phyloP scores from a whole-genome alignment of 495 filamentous ascomycete species.

The Podospora tetraspora region DNA sequence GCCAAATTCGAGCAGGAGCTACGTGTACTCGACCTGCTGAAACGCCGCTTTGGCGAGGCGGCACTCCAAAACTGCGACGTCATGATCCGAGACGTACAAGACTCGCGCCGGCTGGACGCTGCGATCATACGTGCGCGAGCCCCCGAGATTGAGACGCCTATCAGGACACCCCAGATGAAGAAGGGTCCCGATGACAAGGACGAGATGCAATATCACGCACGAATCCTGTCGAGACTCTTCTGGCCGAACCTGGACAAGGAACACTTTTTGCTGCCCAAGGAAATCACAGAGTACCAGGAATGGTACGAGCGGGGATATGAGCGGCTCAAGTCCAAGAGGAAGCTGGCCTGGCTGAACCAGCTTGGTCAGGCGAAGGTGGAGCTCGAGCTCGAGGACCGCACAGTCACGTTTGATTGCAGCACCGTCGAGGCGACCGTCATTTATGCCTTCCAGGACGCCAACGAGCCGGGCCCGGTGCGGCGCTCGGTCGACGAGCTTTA shows the following conservation, averaged over 20 bases:
- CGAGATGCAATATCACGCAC: slow-evolving; percentile 54
- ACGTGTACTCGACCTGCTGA: slow-evolving; percentile 77
- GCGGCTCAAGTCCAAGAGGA: slow-evolving; percentile 69
- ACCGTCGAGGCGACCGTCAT: slow-evolving; percentile 90
- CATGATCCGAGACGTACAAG: slow-evolving; percentile 91
- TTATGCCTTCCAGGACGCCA: slow-evolving; percentile 62
- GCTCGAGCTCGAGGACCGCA: slow-evolving; percentile 77
- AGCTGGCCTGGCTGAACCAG: slow-evolving; percentile 80
- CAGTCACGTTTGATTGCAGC: slow-evolving; percentile 62
- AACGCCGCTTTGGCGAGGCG: slow-evolving; percentile 79
- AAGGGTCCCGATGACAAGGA: slow-evolving; percentile 18
- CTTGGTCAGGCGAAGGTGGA: slow-evolving; percentile 76
- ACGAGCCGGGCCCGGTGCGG: slow-evolving; percentile 30
- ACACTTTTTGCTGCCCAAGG: slow-evolving; percentile 62
- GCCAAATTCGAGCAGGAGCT: slow-evolving; percentile 67
- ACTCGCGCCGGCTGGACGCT: slow-evolving; percentile 68
- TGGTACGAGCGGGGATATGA: slow-evolving; percentile 75
- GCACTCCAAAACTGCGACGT: slow-evolving; percentile 88
- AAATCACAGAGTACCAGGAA: slow-evolving; percentile 58
- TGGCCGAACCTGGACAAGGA: slow-evolving; percentile 84
- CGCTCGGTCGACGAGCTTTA: slow-evolving; percentile 60
- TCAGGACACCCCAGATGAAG: slow-evolving; percentile 12
- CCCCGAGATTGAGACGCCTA: background rate
- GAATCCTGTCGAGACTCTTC: slow-evolving; percentile 88
- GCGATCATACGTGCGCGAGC: slow-evolving; percentile 39